Percentiles rank a stretch among this genome's conserved stretches.
These are phyloP conservation scores for Calcarisporium arbuscula DNA, from an alignment of 2,329 filamentous ascomycete genomes.

Conservation along the genomic window DNA sequence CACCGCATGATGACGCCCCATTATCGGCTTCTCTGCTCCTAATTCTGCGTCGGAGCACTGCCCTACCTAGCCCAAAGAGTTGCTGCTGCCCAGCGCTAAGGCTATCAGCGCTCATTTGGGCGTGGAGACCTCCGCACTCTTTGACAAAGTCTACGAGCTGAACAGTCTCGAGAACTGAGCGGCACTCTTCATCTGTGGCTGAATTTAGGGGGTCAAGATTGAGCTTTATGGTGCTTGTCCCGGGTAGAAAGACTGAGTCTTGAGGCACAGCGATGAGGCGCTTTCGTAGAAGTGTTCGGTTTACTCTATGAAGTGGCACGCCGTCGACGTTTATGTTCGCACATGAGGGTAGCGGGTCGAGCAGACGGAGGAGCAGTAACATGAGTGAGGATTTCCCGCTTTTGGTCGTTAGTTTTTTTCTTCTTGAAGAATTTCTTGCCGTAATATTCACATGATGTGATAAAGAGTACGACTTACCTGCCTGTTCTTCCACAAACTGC, in stretches of 20 bases:
- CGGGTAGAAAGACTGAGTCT: conserved; percentile 45
- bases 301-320: conserved; percentile 27
- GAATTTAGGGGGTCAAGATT: conserved; percentile 36
- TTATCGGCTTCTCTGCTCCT: neutral
- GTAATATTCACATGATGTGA: neutral
- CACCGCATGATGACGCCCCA: no score
- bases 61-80: conserved; percentile 56
- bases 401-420: neutral
- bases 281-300: conserved; percentile 35
- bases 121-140: conserved; percentile 26
- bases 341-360: conserved; percentile 28
- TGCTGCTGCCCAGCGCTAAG: conserved; percentile 56
- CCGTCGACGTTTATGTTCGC: conserved; percentile 37
- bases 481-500: conserved; percentile 31
- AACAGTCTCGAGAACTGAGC: conserved; percentile 27
- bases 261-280: conserved; percentile 47
- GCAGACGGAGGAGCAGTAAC: conserved; percentile 31
- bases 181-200: conserved; percentile 26
- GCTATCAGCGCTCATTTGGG: conserved; percentile 37
- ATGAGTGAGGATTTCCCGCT: conserved; percentile 37
- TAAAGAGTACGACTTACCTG: conserved; percentile 12
- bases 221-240: conserved; percentile 29
- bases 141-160: conserved; percentile 25
- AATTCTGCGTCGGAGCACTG: conserved; percentile 38
- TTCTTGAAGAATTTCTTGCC: no score